Conservation (phyloP, 139 green algal genomes). For the Picochlorum costavermella region DNA sequence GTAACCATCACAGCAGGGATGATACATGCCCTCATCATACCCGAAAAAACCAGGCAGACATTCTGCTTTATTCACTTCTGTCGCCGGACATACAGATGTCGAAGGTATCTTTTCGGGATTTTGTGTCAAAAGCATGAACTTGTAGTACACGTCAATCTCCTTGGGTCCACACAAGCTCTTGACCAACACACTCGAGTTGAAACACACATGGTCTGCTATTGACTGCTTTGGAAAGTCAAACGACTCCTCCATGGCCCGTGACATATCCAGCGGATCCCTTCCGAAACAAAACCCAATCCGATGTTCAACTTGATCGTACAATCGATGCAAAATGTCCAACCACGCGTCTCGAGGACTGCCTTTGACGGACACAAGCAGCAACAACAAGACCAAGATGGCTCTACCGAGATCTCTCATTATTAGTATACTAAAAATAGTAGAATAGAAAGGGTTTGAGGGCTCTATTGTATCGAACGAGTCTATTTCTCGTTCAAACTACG, state of each 20-base stretch:
- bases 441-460: background rate
- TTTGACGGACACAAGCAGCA: no score
- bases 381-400: background rate
- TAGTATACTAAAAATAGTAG: no score
- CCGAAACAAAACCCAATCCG: constrained; percentile 35
- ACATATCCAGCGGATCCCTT: background rate
- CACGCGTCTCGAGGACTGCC: constrained; percentile 6
- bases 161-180: constrained; percentile 26
- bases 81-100: constrained; percentile 20
- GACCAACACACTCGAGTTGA: constrained; percentile 17
- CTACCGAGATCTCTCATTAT: no score
- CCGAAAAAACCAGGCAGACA: constrained; percentile 41
- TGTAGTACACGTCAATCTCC: constrained; percentile 31
- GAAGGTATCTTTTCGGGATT: constrained; percentile 40
- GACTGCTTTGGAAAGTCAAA: constrained; percentile 29
- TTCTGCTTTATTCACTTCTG: background rate
- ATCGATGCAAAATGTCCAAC: constrained; percentile 10
- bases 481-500: no score
- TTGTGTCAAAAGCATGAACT: constrained; percentile 41
- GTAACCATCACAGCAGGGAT: constrained; percentile 40
- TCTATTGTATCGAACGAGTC: background rate
- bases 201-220: constrained; percentile 19
- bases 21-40: background rate
- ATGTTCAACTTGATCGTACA: constrained; percentile 19
- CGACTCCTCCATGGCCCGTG: constrained; percentile 10